Base-by-base conservation (phyloP, 1,284 basidiomycete species). In the Heterobasidion parviporum region DNA sequence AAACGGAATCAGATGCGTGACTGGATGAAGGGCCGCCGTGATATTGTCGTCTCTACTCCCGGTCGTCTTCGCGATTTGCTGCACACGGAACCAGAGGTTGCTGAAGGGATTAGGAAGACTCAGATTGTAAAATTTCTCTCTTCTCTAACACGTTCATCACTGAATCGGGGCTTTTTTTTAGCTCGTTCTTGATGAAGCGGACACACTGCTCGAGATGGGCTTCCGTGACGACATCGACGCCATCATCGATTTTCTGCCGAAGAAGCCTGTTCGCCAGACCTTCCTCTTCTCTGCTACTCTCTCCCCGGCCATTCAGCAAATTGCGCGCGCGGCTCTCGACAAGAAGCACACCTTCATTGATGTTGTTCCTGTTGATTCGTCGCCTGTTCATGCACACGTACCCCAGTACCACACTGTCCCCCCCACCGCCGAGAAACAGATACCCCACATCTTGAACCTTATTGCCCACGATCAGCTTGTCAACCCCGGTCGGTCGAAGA, bases 141-240 rank as follows among this genome's bases (percentile, higher is more conserved):
- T 52, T 35, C 32, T 44, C 10, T 36, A 49, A 48, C 54, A 48
- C 41, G 34, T 54, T 56, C 8, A 55, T 62, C 26, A 26, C 26
- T 26, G 59, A 62, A 53, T 50, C 52, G 56, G 35, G 54, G 15
- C 18, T 50, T 52, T n/a, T 59, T 52, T 41, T 8, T 64, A 92
- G 85, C 79, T 98, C 56, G 78, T 98, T 58, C 77, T 99, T 54
- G 96, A 99, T 67, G 96, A 98, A 72, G 94, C 94, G 9, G 97
- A 99, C 69, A 96, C 92, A 0, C 79, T 98, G 12, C 78, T 99
- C 46, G 94, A 98, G 62, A 92, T 98, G 88, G 96, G 96, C 62
- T 99, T 99, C 83, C 82, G 89, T 8, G 83, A 89, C 49, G 94
- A 97, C 62, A 85, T 99, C 49, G 82, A 92, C 43, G 80, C 78